Evolutionary conservation across 2,329 filamentous ascomycete species (phyloP).

Genomic region (Colletotrichum australisinense): DNA sequence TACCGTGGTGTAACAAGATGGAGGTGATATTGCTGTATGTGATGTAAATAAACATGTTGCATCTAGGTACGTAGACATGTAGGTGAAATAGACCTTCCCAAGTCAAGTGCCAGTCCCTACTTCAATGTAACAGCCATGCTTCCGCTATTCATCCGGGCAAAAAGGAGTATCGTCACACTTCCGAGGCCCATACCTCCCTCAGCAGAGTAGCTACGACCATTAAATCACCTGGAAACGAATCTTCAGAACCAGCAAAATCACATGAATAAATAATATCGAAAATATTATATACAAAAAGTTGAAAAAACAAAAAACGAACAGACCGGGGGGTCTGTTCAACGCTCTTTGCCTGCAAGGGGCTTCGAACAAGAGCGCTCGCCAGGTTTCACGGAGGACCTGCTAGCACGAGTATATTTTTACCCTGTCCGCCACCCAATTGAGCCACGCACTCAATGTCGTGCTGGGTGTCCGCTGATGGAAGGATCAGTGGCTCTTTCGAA

Average conservation of each 20-base stretch:
- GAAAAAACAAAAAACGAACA: neutral
- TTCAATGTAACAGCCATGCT: neutral
- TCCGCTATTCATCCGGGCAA: neutral
- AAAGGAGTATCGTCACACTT: neutral
- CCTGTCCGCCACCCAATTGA: neutral
- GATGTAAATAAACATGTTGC: no score
- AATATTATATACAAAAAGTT: neutral
- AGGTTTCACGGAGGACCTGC: neutral
- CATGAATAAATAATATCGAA: no score
- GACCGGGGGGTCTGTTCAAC: neutral
- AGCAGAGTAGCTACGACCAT: neutral
- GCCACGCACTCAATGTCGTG: neutral
- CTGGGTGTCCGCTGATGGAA: neutral
- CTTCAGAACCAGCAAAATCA: neutral
- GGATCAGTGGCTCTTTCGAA: neutral
- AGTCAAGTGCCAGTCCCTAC: neutral
- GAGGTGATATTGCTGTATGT: no score
- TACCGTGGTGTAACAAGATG: no score
- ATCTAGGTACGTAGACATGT: neutral
- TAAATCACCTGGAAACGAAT: neutral
- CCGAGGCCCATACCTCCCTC: neutral
- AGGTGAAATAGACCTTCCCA: neutral
- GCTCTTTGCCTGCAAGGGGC: conserved; percentile 1
- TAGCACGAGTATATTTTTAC: neutral
- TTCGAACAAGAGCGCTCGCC: conserved; percentile 6